Conservation (phyloP, 176 grass and related monocot genomes). For the Metroxylon sagu region DNA sequence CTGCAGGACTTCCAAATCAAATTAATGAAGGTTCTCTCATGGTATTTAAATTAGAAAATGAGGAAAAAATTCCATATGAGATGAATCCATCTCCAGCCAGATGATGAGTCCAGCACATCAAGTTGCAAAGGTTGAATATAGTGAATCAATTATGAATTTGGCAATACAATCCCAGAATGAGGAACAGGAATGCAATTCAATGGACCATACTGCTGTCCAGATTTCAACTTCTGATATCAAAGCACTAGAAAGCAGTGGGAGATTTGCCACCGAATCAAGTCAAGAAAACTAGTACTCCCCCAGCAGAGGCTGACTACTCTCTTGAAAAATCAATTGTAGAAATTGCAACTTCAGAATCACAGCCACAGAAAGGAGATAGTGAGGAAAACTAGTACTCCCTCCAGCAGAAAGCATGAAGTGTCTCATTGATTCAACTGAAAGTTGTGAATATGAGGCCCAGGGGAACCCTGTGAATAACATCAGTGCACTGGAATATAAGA, state of each 20-base stretch:
- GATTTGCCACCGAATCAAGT: not conserved
- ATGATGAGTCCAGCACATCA: not conserved
- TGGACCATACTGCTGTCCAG: not conserved
- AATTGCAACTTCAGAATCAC: not conserved
- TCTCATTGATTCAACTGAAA: no score
- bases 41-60: not conserved
- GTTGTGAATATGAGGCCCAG: no score
- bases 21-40: not conserved
- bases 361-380: not conserved
- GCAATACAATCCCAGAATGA: not conserved
- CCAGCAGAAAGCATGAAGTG: no score
- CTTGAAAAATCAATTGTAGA: not conserved
- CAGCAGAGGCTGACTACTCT: not conserved
- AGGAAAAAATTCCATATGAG: not conserved
- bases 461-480: no score
- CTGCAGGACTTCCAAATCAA: constrained; percentile 1
- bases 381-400: not conserved
- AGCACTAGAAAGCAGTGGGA: no score
- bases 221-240: no score
- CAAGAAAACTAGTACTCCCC: not conserved
- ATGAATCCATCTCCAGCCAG: not conserved
- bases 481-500: no score
- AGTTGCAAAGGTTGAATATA: constrained; percentile 1
- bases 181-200: not conserved
- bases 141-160: not conserved